Evolutionary conservation across 345 rosid genomes (phyloP), one percentile per base, ranked within the genome.

Genomic region (Arabidopsis arenosa): DNA sequence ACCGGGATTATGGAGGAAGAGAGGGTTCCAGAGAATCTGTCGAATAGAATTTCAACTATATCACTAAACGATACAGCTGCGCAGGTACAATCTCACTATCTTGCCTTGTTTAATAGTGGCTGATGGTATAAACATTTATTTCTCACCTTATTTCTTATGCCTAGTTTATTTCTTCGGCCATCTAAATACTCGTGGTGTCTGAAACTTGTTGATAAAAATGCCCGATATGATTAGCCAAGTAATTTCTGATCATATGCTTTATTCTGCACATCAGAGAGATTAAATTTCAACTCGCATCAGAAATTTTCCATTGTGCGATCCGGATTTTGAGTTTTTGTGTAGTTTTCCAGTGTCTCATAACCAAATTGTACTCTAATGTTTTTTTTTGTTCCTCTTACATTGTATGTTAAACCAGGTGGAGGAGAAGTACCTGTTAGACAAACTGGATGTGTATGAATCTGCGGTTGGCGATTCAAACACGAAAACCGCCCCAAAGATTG

Each of bases 11-110:
- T 93, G 55, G 97, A 91, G 84, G 90, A 76, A 62, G 88, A 81
- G 83, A 91, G 82, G 84, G 97, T 85, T 56, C 92, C 94, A 0
- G 97, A 91, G 76, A 89, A 86, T 70, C 88, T 96, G 32, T 89
- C 97, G 2, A 87, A 85, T 70, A 84, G 84, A 81, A 81, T 96
- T 44, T 89, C 98, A 41, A 75, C 82, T 13, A 83, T 96, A 63
- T 93, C 99, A 53, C 66, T 96, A 73, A 79, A 62, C 15, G 85
- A 87, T 66, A 55, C 82, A 66, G 86, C 81, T 69, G 83, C 87
- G 80, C 86, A 83, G 97, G 99, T 96, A 85, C 32, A 13, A 26
- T 44, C 51, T 75, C 11, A 8, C 53, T 30, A 45, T 28, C 30
- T 7, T 60, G 14, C 51, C 36, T 44, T 47, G 3, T 45, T 47